Percentiles rank a stretch among this genome's conserved stretches.
Evolutionary conservation across 2,329 filamentous ascomycete species (phyloP).

Genomic region (Trichoderma aggressivum): DNA sequence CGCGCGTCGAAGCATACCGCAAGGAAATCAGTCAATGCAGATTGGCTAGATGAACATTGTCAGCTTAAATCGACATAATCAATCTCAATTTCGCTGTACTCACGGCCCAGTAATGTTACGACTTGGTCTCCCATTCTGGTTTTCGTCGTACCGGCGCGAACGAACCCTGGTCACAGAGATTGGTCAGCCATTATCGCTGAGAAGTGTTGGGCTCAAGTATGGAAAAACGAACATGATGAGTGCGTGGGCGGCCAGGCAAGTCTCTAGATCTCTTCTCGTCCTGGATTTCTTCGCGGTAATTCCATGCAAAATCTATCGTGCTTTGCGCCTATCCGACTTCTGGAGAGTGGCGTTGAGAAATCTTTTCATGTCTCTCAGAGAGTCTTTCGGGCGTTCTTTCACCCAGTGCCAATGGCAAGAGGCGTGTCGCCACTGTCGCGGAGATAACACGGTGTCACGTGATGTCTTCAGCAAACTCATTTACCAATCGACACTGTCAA

Average conservation of each 20-base stretch:
- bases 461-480: constrained; percentile 17
- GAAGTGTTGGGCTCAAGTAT: background rate
- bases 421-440: constrained; percentile 21
- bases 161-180: constrained; percentile 16
- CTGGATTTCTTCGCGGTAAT: background rate
- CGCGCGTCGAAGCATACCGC: constrained; percentile 41
- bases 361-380: background rate
- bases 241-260: background rate
- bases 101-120: constrained; percentile 41
- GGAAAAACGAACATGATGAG: constrained; percentile 6
- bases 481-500: constrained; percentile 22
- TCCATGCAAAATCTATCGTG: background rate
- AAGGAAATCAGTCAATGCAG: constrained; percentile 53
- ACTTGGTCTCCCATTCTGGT: constrained; percentile 24
- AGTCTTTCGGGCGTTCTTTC: background rate
- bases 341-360: background rate
- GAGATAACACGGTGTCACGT: constrained; percentile 37
- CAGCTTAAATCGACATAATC: background rate
- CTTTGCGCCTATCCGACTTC: background rate
- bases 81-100: constrained; percentile 19
- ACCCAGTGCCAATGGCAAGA: constrained; percentile 24
- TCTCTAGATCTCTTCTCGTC: background rate
- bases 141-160: constrained; percentile 20
- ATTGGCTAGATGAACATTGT: constrained; percentile 37
- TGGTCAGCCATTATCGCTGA: background rate